Evolutionary conservation across 1,284 basidiomycete species (phyloP).

Genomic region (Leccinum griseonigrum): DNA sequence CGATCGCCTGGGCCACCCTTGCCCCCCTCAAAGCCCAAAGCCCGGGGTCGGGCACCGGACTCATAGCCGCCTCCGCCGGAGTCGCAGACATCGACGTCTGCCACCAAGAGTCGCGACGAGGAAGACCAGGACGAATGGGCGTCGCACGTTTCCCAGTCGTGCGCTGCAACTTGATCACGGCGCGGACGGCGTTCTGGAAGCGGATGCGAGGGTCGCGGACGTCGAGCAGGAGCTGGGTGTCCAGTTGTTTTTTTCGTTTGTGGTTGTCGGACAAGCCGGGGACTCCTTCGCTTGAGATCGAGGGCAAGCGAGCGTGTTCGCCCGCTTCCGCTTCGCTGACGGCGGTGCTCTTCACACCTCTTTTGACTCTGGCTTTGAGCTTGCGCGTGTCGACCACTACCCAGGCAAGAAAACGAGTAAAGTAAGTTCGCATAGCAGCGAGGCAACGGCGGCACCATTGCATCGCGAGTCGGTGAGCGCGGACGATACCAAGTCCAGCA

Average conservation of each 20-base stretch:
- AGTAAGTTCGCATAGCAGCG: constrained; percentile 3
- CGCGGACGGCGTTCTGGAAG: constrained; percentile 32
- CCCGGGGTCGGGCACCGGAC: constrained; percentile 39
- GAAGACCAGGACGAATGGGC: constrained; percentile 23
- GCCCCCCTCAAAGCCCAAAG: constrained; percentile 44
- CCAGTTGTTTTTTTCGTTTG: neutral
- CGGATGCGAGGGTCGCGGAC: constrained; percentile 26
- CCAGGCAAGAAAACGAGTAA: constrained; percentile 15
- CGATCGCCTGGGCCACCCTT: constrained; percentile 52
- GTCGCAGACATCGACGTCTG: constrained; percentile 18
- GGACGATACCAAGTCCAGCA: constrained; percentile 39
- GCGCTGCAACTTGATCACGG: constrained; percentile 31
- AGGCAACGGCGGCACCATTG: constrained; percentile 21
- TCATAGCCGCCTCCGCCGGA: constrained; percentile 25
- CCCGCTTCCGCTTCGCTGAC: neutral
- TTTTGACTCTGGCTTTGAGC: neutral
- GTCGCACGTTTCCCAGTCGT: constrained; percentile 25
- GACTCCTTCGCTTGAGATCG: constrained; percentile 7
- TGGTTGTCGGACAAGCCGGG: neutral
- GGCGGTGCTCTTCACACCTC: neutral
- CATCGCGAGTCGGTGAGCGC: constrained; percentile 23
- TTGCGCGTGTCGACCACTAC: constrained; percentile 6
- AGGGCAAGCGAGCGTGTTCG: neutral
- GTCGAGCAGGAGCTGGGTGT: constrained; percentile 25
- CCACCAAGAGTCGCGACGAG: constrained; percentile 30